Evolutionary conservation across 2,329 filamentous ascomycete species (phyloP), one percentile per base, ranked within the genome.

Genomic region (Aspergillus sp.): DNA sequence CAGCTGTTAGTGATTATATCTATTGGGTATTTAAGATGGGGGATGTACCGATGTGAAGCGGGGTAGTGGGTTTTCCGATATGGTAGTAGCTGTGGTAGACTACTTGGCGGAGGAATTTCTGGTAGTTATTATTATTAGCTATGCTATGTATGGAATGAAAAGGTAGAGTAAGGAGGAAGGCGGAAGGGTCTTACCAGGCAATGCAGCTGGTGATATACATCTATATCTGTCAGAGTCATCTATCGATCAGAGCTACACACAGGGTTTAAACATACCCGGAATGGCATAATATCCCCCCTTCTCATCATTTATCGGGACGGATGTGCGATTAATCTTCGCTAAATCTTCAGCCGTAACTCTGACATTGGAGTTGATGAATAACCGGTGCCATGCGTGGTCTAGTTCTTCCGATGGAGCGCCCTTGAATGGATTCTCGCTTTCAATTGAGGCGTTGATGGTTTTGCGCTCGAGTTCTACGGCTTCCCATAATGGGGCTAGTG

Each of bases 171-270:
- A n/a, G n/a, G n/a, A n/a, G n/a, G n/a, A n/a, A n/a, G n/a, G n/a
- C n/a, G n/a, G 30, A 4, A 11, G 11, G 19, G 11, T 3, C 6
- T 39, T 25, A 52, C 50, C 30, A 52, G 30, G 17, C 50, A 52
- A 8, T 52, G 50, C 1, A 52, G 30, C 17, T 52, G 50, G 15
- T 52, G 50, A n/a, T 52, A 52, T n/a, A 52, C 50, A 39, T 52
- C 50, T 52, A 5, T 3, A 10, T n/a, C 8, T 8, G 3, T 23
- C 17, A n/a, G 7, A 8, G 1, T 2, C 10, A 15, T 4, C 15
- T 6, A 2, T 8, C 2, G 13, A 19, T 27, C 1, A n/a, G 6
- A 4, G 8, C 10, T 13, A 7, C 8, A 1, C 10, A 32, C 11
- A 10, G 8, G 3, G 23, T 7, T 5, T 27, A 8, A 3, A 39